phyloP scores from a whole-genome alignment of 495 filamentous ascomycete genomes.

The Tuber borchii region DNA sequence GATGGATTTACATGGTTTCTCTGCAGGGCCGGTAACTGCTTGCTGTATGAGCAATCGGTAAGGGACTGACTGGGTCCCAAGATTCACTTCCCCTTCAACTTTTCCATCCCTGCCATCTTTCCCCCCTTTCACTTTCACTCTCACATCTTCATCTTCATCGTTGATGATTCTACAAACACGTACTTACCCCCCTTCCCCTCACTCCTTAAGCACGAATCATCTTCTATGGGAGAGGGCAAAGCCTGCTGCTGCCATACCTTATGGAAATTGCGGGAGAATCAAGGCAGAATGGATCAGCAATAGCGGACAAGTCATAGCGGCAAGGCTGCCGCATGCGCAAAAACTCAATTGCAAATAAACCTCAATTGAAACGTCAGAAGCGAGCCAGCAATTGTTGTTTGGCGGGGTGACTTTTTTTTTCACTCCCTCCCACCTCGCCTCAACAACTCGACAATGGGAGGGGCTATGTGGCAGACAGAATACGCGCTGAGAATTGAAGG shows the following conservation, averaged over 20 bases:
- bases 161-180: constrained; percentile 27
- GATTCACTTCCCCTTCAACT: constrained; percentile 30
- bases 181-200: constrained; percentile 19
- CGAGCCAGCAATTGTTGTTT: constrained; percentile 35
- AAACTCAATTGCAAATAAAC: constrained; percentile 41
- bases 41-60: constrained; percentile 35
- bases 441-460: constrained; percentile 28
- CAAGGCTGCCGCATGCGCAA: constrained; percentile 35
- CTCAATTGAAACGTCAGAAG: constrained; percentile 40
- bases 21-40: constrained; percentile 36
- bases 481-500: constrained; percentile 25
- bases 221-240: constrained; percentile 11
- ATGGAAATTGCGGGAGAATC: constrained; percentile 29
- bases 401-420: constrained; percentile 17
- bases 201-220: constrained; percentile 21
- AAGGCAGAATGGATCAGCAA: constrained; percentile 23
- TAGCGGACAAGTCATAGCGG: constrained; percentile 27
- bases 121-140: background rate
- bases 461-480: constrained; percentile 38
- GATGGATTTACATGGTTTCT: constrained; percentile 34
- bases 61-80: constrained; percentile 37
- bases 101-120: constrained; percentile 5
- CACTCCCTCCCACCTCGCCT: background rate
- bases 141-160: background rate
- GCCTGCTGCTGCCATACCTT: constrained; percentile 18